Conservation (phyloP, 208 protist genomes). For the Trypanosoma avium region DNA sequence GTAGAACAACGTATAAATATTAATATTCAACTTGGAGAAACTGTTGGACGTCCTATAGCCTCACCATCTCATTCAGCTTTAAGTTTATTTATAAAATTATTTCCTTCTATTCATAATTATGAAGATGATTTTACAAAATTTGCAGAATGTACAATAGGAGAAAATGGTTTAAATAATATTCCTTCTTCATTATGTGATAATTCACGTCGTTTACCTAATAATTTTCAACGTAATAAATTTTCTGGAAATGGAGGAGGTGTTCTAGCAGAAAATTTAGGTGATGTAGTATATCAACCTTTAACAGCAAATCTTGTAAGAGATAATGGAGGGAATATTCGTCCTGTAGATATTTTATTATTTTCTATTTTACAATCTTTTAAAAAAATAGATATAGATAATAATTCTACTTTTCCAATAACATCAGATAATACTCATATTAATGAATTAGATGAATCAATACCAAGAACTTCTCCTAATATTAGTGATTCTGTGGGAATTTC, state of each 20-base stretch:
- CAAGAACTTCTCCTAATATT: not conserved
- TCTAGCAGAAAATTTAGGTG: not conserved
- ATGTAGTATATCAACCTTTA: not conserved
- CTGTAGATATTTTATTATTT: constrained; percentile 19
- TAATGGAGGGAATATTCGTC: not conserved
- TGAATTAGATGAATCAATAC: constrained; percentile 10
- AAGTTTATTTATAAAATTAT: constrained; percentile 14
- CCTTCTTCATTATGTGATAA: not conserved
- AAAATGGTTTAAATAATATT: not conserved
- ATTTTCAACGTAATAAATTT: constrained; percentile 2
- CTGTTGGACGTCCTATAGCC: not conserved
- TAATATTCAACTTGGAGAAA: not conserved
- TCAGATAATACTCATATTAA: not conserved
- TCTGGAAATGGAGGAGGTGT: not conserved
- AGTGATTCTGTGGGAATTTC: not conserved
- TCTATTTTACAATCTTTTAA: constrained; percentile 13
- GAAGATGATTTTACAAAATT: constrained; percentile 8
- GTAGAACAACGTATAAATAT: not conserved
- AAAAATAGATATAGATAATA: not conserved
- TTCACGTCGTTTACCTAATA: not conserved
- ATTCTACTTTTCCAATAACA: not conserved
- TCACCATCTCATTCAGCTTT: constrained; percentile 21
- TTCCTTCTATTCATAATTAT: constrained; percentile 25
- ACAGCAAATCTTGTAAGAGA: not conserved
- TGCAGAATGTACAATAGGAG: not conserved